phyloP scores from a whole-genome alignment of 257 asterid genomes.

The Nicotiana otophora region DNA sequence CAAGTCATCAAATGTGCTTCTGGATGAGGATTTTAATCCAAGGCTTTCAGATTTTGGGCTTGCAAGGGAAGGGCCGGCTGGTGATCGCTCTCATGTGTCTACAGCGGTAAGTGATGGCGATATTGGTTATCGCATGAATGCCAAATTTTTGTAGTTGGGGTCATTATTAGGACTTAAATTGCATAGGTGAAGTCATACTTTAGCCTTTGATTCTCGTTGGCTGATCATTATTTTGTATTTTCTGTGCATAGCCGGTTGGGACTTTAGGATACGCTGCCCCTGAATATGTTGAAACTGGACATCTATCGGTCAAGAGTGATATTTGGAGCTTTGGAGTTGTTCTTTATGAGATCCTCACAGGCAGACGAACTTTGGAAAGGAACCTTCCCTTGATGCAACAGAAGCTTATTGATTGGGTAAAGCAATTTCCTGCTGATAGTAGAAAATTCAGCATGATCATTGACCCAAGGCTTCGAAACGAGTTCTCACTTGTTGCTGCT shows the following conservation, averaged over 20 bases:
- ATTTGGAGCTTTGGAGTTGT: conserved; percentile 93
- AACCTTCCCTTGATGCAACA: conserved; percentile 51
- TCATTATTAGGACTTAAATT: not conserved
- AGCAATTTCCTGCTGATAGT: conserved; percentile 58
- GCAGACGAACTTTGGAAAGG: conserved; percentile 72
- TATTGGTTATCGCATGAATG: not conserved
- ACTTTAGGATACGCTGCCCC: conserved; percentile 95
- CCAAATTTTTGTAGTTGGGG: not conserved
- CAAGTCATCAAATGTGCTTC: conserved; percentile 76
- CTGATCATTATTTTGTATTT: not conserved
- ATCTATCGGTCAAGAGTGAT: conserved; percentile 69
- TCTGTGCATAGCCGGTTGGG: conserved; percentile 64
- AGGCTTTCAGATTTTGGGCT: conserved; percentile 93
- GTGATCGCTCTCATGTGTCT: conserved; percentile 73
- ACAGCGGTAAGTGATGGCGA: conserved; percentile 58
- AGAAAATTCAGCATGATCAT: conserved; percentile 63
- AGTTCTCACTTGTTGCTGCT: conserved; percentile 59
- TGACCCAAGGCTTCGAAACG: conserved; percentile 58
- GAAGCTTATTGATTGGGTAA: conserved; percentile 83
- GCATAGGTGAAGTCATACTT: not conserved
- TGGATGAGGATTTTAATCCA: conserved; percentile 71
- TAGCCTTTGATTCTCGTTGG: not conserved
- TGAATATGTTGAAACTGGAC: conserved; percentile 73
- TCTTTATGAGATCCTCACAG: conserved; percentile 71
- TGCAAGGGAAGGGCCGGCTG: conserved; percentile 92